Conservation (phyloP, 1,284 basidiomycete genomes). For the Anthracocystis walkeri region DNA sequence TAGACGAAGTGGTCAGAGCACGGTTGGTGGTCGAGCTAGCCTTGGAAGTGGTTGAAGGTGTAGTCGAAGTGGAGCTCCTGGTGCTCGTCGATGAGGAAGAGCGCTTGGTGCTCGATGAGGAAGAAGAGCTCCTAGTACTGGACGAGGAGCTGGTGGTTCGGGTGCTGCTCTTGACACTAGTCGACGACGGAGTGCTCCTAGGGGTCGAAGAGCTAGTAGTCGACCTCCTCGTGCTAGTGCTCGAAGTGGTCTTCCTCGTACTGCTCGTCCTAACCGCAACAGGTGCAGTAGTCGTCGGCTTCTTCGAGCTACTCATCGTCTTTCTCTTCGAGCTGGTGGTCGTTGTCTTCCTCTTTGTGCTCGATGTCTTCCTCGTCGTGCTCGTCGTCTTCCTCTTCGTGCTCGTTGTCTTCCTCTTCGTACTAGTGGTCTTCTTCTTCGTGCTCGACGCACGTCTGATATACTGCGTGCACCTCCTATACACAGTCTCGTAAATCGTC, state of each 20-base stretch:
- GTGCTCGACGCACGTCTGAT: constrained; percentile 11
- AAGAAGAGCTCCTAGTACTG: constrained; percentile 1
- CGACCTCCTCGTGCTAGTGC: neutral
- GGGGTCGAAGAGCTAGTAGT: neutral
- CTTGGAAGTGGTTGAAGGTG: constrained; percentile 10
- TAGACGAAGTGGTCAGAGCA: constrained; percentile 14
- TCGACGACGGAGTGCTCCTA: neutral
- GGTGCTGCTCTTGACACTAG: neutral
- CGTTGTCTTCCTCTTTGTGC: neutral
- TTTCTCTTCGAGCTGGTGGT: neutral
- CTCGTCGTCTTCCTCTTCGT: constrained; percentile 3
- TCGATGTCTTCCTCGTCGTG: neutral
- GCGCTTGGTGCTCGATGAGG: neutral
- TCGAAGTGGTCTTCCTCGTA: neutral
- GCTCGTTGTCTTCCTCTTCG: constrained; percentile 10
- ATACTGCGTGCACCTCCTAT: constrained; percentile 32
- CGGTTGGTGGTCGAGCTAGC: constrained; percentile 21
- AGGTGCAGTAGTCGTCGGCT: neutral
- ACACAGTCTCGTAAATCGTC: constrained; percentile 45
- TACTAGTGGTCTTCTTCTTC: constrained; percentile 3
- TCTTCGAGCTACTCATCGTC: neutral
- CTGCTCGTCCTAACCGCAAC: neutral
- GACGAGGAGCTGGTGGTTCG: neutral
- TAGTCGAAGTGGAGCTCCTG: constrained; percentile 6
- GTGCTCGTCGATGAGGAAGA: neutral